A percentile compares a stretch with the other conserved stretches of the same genome.
Conservation (phyloP, 768 basidiomycete species). For the Suillus subluteus region DNA sequence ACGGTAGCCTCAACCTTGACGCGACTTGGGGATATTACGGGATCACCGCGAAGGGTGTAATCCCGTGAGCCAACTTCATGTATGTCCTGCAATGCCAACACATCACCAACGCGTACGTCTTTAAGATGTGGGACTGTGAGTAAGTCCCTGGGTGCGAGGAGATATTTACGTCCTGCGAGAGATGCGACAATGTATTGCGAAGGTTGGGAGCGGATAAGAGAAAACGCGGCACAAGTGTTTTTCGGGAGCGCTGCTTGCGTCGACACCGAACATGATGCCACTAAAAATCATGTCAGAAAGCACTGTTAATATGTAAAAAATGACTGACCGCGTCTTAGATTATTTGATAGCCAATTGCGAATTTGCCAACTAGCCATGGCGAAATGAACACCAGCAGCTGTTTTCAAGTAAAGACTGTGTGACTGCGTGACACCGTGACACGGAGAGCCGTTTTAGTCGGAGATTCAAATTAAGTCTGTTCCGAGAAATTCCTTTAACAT, state of each 20-base stretch:
- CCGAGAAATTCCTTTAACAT: conserved; percentile 37
- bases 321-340: conserved; percentile 26
- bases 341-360: conserved; percentile 31
- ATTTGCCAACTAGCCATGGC: conserved; percentile 23
- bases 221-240: conserved; percentile 66
- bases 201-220: conserved; percentile 87
- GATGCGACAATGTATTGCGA: conserved; percentile 91
- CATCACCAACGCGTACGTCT: conserved; percentile 83
- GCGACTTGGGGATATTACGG: conserved; percentile 63
- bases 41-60: conserved; percentile 85
- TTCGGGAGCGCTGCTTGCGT: conserved; percentile 34
- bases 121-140: conserved; percentile 93
- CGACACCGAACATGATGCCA: conserved; percentile 33
- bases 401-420: conserved; percentile 12
- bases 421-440: conserved; percentile 13
- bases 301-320: neutral
- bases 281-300: conserved; percentile 19
- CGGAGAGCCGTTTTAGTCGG: conserved; percentile 29
- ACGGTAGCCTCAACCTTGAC: conserved; percentile 87
- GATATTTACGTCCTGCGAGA: conserved; percentile 84
- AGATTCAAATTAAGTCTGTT: conserved; percentile 36
- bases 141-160: conserved; percentile 87
- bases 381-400: conserved; percentile 6
- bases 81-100: conserved; percentile 80
- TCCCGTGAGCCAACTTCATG: conserved; percentile 96